Conservation (phyloP, 768 basidiomycete species). For the Collybia sp. region DNA sequence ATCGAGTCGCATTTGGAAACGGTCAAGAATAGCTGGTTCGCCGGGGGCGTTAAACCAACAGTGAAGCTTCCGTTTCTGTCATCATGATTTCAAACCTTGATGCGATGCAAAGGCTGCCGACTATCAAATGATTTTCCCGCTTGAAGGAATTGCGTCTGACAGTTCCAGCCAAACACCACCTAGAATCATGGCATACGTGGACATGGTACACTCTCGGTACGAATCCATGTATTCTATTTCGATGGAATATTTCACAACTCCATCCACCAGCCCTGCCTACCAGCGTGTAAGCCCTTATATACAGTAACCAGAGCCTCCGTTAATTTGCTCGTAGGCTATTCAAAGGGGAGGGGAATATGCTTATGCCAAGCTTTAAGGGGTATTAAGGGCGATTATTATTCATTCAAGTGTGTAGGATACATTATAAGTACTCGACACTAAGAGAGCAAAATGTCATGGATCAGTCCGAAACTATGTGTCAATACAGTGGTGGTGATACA, state of each 20-base stretch:
- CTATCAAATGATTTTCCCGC: slow-evolving; percentile 21
- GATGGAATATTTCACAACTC: neutral
- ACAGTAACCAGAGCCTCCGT: neutral
- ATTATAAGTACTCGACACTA: slow-evolving; percentile 8
- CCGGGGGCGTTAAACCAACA: slow-evolving; percentile 12
- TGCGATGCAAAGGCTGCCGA: slow-evolving; percentile 14
- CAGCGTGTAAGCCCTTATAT: slow-evolving; percentile 5
- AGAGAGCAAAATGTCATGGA: neutral
- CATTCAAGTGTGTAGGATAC: neutral
- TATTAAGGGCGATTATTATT: no score
- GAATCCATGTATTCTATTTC: neutral
- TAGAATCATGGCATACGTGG: slow-evolving; percentile 17
- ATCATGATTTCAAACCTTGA: neutral
- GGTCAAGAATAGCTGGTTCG: slow-evolving; percentile 13
- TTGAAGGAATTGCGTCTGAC: slow-evolving; percentile 14
- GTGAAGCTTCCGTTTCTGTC: slow-evolving; percentile 4
- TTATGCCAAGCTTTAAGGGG: slow-evolving; percentile 13
- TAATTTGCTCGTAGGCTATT: slow-evolving; percentile 15
- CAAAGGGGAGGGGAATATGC: slow-evolving; percentile 27
- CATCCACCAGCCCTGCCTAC: slow-evolving; percentile 7
- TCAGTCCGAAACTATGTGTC: slow-evolving; percentile 5
- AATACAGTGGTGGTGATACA: slow-evolving; percentile 25
- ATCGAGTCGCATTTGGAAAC: slow-evolving; percentile 13
- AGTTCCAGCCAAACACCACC: slow-evolving; percentile 10
- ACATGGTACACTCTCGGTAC: slow-evolving; percentile 16